Evolutionary conservation across 352 stramenopile genomes (phyloP).

Genomic region (Globisporangium yorkense): DNA sequence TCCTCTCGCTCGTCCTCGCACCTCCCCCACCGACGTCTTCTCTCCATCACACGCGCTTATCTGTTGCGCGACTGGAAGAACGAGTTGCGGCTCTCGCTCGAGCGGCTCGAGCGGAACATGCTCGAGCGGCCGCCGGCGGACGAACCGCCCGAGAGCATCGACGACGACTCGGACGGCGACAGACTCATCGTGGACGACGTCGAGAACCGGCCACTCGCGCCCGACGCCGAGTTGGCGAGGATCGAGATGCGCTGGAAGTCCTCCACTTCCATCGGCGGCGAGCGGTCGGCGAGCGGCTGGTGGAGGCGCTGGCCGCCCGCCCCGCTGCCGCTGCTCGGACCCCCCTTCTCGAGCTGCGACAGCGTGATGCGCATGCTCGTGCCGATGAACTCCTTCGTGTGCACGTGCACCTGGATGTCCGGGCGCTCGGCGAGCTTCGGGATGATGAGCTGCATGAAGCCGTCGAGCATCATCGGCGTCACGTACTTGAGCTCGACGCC

Average conservation of each 20-base stretch:
- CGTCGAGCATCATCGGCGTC: conserved; percentile 88
- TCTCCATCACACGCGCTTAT: not conserved
- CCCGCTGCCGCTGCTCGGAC: conserved; percentile 1
- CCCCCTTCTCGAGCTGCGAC: conserved; percentile 42
- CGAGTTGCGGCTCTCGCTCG: conserved; percentile 17
- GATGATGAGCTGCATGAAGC: conserved; percentile 88
- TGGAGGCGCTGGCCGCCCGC: conserved; percentile 9
- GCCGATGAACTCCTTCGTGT: conserved; percentile 89
- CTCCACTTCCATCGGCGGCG: conserved; percentile 43
- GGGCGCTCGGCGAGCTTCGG: conserved; percentile 78
- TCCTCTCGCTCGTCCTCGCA: not conserved
- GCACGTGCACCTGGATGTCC: conserved; percentile 83
- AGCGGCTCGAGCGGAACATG: conserved; percentile 44
- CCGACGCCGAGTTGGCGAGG: conserved; percentile 33
- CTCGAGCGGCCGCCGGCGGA: conserved; percentile 29
- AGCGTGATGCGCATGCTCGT: conserved; percentile 88
- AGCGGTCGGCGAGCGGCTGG: conserved; percentile 22
- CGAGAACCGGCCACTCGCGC: conserved; percentile 32
- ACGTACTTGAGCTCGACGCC: conserved; percentile 87
- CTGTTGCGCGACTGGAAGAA: conserved; percentile 15
- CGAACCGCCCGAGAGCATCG: conserved; percentile 27
- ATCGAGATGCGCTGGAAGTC: conserved; percentile 72
- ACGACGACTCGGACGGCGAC: conserved; percentile 33
- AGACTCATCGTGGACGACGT: conserved; percentile 44
- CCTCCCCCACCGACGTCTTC: not conserved